A percentile compares a stretch with the other conserved stretches of the same genome.
Conservation (phyloP, 1,284 basidiomycete genomes). For the Heterobasidion occidentale region DNA sequence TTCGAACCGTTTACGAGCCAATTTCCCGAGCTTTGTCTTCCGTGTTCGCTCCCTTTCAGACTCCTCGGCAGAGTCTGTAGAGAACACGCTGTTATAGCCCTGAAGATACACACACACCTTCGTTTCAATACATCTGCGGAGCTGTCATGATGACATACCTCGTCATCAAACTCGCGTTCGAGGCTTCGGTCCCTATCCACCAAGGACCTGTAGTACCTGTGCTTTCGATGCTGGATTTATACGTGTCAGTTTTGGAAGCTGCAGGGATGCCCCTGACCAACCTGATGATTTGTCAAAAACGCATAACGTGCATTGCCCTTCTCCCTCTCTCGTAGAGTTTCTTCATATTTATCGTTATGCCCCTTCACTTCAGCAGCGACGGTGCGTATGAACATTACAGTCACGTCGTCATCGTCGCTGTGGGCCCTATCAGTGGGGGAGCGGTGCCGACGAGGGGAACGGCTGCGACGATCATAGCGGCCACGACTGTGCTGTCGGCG, state of each 20-base stretch:
- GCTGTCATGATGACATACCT: slow-evolving; percentile 36
- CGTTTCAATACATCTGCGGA: neutral
- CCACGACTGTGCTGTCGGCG: slow-evolving; percentile 16
- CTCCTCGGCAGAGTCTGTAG: slow-evolving; percentile 92
- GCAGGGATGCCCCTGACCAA: slow-evolving; percentile 28
- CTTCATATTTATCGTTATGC: slow-evolving; percentile 75
- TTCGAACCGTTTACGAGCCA: slow-evolving; percentile 80
- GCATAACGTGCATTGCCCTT: slow-evolving; percentile 74
- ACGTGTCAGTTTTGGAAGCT: slow-evolving; percentile 4
- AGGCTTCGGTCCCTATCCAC: slow-evolving; percentile 55
- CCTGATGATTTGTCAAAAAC: slow-evolving; percentile 68
- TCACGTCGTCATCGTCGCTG: slow-evolving; percentile 61
- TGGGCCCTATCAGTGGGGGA: slow-evolving; percentile 28
- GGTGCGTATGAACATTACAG: slow-evolving; percentile 76
- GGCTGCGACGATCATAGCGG: slow-evolving; percentile 33
- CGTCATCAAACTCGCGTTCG: slow-evolving; percentile 78
- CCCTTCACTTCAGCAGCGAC: slow-evolving; percentile 81
- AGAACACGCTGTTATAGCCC: slow-evolving; percentile 90
- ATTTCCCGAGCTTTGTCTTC: slow-evolving; percentile 68
- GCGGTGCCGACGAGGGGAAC: slow-evolving; percentile 31
- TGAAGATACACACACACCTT: slow-evolving; percentile 22
- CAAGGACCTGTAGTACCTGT: slow-evolving; percentile 75
- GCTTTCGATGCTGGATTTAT: slow-evolving; percentile 58
- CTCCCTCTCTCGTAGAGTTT: slow-evolving; percentile 70
- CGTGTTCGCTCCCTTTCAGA: slow-evolving; percentile 76